Percentiles rank a stretch among this genome's conserved stretches.
These are phyloP conservation scores for Starmerella khaoyaiensis DNA, from an alignment of 805 yeast genomes.

Conservation along the genomic window DNA sequence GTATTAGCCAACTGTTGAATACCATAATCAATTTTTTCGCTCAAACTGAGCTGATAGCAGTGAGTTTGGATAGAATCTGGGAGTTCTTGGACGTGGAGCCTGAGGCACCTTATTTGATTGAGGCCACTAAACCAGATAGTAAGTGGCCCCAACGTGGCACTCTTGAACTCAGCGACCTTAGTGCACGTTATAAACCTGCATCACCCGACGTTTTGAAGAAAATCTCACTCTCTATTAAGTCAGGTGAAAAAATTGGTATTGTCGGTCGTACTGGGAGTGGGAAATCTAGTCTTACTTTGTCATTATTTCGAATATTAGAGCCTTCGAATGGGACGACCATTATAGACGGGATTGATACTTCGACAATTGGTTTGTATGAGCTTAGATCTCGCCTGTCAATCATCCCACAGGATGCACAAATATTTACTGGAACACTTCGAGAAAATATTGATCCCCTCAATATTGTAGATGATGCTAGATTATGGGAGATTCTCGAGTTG, in stretches of 20 bases:
- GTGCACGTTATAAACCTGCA: slow-evolving; percentile 67
- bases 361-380: slow-evolving; percentile 59
- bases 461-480: slow-evolving; percentile 50
- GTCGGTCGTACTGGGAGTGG: slow-evolving; percentile 98
- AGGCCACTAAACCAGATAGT: slow-evolving; percentile 50
- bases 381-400: slow-evolving; percentile 66
- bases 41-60: slow-evolving; percentile 84
- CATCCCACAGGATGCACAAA: slow-evolving; percentile 91
- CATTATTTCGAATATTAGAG: slow-evolving; percentile 75
- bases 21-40: slow-evolving; percentile 90
- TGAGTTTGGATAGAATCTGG: slow-evolving; percentile 68
- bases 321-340: slow-evolving; percentile 53
- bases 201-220: slow-evolving; percentile 65
- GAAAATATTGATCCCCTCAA: slow-evolving; percentile 77
- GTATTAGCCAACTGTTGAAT: slow-evolving; percentile 70
- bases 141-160: slow-evolving; percentile 67
- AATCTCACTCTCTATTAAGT: slow-evolving; percentile 47
- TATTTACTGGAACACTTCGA: slow-evolving; percentile 76
- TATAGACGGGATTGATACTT: slow-evolving; percentile 58
- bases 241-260: slow-evolving; percentile 79
- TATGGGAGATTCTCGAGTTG: slow-evolving; percentile 68
- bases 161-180: slow-evolving; percentile 54
- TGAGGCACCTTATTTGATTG: slow-evolving; percentile 73
- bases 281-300: slow-evolving; percentile 69
- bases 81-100: slow-evolving; percentile 64